A percentile compares a stretch with the other conserved stretches of the same genome.
These are phyloP conservation scores for Euphorbia pulcherrima DNA, from an alignment of 345 rosid species.

Conservation along the genomic window DNA sequence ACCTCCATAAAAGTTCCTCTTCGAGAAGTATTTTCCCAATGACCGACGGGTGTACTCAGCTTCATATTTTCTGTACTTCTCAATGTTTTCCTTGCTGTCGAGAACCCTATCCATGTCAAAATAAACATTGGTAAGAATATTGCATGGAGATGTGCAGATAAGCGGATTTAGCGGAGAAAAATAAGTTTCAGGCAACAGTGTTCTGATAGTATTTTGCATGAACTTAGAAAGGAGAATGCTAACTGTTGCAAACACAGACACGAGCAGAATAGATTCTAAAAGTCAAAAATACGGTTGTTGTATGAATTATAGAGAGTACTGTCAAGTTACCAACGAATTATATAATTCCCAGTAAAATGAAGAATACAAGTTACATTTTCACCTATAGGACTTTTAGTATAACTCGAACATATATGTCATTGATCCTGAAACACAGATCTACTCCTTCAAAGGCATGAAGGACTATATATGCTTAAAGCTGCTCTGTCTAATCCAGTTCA, in stretches of 20 bases:
- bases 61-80: slow-evolving; percentile 57
- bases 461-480: not conserved
- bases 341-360: not conserved
- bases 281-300: too few relatives aligned
- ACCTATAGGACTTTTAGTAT: not conserved
- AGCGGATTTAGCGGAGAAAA: not conserved
- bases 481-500: not conserved
- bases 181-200: not conserved
- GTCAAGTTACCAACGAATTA: not conserved
- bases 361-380: not conserved
- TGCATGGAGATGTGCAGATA: not conserved
- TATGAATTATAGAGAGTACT: too few relatives aligned
- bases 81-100: slow-evolving; percentile 38
- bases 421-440: not conserved
- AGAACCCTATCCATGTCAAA: slow-evolving; percentile 16
- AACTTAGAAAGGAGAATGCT: not conserved
- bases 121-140: not conserved
- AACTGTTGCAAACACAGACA: not conserved
- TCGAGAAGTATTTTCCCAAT: slow-evolving; percentile 64
- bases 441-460: not conserved
- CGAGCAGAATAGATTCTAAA: not conserved
- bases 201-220: too few relatives aligned
- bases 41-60: slow-evolving; percentile 47
- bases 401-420: not conserved
- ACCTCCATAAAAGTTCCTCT: slow-evolving; percentile 63